Evolutionary conservation across 192 early-diverging fungal genomes (phyloP), one percentile per base, ranked within the genome.

Genomic region (Backusella tarrabulga): DNA sequence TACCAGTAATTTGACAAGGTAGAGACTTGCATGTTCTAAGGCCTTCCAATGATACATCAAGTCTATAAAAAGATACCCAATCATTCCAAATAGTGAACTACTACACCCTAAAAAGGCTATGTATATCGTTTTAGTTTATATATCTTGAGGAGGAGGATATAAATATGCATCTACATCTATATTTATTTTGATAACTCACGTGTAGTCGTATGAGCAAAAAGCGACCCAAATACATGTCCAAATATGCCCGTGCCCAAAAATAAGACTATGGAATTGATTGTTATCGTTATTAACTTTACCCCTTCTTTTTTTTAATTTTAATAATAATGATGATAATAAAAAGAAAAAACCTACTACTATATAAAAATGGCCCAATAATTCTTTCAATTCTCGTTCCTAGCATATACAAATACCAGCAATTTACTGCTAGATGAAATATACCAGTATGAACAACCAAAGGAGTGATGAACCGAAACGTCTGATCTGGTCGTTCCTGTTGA

Each of bases 381-480:
- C 80, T 72, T 82, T 97, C 95, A 73, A 97, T 77, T 76, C 91
- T 83, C 19, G 87, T 85, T 9, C 95, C 95, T 15, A 89, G 86
- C 29, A 85, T 76, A 69, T 92, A 56, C 60, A 96, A 94, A 67
- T 90, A 89, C 7, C 83, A 32, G 71, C 94, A 72, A 80, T 97
- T 97, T 76, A 97, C 85, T 1, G 88, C 1, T 21, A 93, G 77
- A 82, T 97, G 95, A 4, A 96, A 21, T 9, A 95, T 71, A 40
- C 95, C 95, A 34, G 87, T 93, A 80, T 97, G 95, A 69, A 96
- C 76, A 67, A 94, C 93, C 32, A 97, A 90, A 12, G 95, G 90
- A 6, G 87, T 80, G 29, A 97, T 84, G 71, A 97, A 95, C 15
- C 95, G 85, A 80, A 83, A 95, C 85, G 93, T 90, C 72, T 96